phyloP scores from a whole-genome alignment of 1,139 yeast species.

The Nakaseomyces delphensis region DNA sequence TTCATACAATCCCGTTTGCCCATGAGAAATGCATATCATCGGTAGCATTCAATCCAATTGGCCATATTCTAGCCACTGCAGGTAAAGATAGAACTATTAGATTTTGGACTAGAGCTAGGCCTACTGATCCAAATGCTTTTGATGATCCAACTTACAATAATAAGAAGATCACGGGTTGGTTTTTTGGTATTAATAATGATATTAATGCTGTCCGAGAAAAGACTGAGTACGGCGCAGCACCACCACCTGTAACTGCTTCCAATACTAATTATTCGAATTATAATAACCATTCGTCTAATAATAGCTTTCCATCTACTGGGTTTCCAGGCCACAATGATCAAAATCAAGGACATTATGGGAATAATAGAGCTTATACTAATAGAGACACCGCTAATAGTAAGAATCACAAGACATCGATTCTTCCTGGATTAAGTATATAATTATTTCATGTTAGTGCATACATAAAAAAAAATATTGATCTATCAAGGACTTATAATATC shows the following conservation, averaged over 20 bases:
- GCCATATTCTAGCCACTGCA: slow-evolving; percentile 84
- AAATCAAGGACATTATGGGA: background rate
- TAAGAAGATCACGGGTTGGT: slow-evolving; percentile 67
- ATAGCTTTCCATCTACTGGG: background rate
- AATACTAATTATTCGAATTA: background rate
- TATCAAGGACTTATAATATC: background rate
- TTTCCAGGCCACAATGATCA: background rate
- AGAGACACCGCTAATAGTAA: background rate
- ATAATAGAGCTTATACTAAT: background rate
- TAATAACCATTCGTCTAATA: background rate
- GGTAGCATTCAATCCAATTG: slow-evolving; percentile 86
- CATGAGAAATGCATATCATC: slow-evolving; percentile 91
- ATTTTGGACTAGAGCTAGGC: slow-evolving; percentile 91
- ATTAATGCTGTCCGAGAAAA: slow-evolving; percentile 43
- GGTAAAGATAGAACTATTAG: slow-evolving; percentile 92
- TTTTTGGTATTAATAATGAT: slow-evolving; percentile 58
- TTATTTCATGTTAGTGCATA: background rate
- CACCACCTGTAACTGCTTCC: slow-evolving; percentile 18
- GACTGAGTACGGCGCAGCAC: slow-evolving; percentile 31
- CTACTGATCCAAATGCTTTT: slow-evolving; percentile 77
- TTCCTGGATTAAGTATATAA: slow-evolving; percentile 16
- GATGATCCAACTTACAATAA: slow-evolving; percentile 73
- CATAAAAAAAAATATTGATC: background rate
- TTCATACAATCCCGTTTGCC: slow-evolving; percentile 74
- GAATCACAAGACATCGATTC: slow-evolving; percentile 8